These are phyloP conservation scores for Phytophthora quininea DNA, from an alignment of 352 stramenopile species.

Conservation along the genomic window DNA sequence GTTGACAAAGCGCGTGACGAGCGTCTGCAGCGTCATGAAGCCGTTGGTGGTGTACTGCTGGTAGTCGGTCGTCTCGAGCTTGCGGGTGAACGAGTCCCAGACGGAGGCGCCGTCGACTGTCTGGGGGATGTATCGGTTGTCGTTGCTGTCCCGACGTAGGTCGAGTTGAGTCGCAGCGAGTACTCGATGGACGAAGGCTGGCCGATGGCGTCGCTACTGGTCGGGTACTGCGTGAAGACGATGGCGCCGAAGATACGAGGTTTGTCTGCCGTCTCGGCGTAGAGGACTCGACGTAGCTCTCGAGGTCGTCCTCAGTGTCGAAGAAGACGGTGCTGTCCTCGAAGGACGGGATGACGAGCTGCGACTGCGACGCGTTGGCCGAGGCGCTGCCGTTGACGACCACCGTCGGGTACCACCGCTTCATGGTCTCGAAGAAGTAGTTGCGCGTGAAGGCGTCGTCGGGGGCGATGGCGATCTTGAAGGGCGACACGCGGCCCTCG, in stretches of 20 bases:
- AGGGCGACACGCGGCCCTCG: slow-evolving; percentile 50
- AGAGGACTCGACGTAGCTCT: slow-evolving; percentile 45
- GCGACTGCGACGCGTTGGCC: slow-evolving; percentile 11
- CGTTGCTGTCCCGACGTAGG: slow-evolving; percentile 19
- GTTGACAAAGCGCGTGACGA: slow-evolving; percentile 46
- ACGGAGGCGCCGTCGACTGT: slow-evolving; percentile 20
- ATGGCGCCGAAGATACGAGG: slow-evolving; percentile 55
- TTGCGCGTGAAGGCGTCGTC: slow-evolving; percentile 45
- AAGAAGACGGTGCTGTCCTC: slow-evolving; percentile 51
- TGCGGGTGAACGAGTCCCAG: slow-evolving; percentile 26
- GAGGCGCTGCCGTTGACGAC: slow-evolving; percentile 22
- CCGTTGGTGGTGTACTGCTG: slow-evolving; percentile 44
- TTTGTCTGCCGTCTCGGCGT: slow-evolving; percentile 32
- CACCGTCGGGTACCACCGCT: slow-evolving; percentile 49
- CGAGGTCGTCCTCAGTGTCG: slow-evolving; percentile 31
- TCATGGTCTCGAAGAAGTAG: slow-evolving; percentile 48
- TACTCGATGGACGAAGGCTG: slow-evolving; percentile 38
- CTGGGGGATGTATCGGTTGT: slow-evolving; percentile 24
- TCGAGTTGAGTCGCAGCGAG: slow-evolving; percentile 44
- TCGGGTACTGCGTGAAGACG: slow-evolving; percentile 40
- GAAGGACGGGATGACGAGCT: slow-evolving; percentile 42
- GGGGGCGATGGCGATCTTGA: slow-evolving; percentile 55
- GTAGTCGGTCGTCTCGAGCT: slow-evolving; percentile 36
- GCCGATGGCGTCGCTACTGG: slow-evolving; percentile 26
- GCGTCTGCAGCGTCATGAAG: slow-evolving; percentile 56